Evolutionary conservation across 257 asterid genomes (phyloP).

Genomic region (Nicotiana otophora): DNA sequence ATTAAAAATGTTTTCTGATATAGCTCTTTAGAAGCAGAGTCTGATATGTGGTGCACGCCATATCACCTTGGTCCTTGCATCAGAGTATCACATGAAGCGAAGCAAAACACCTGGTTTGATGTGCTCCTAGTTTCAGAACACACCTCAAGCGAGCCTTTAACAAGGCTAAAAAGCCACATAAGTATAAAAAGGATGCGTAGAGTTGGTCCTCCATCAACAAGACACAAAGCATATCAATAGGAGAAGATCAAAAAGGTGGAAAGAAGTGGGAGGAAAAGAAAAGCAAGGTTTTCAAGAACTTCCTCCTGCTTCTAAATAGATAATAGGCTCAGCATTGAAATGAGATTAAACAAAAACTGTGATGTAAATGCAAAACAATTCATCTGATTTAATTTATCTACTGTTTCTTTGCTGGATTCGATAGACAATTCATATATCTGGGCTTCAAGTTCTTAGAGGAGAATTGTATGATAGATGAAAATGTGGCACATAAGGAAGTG

Average conservation of each 20-base stretch:
- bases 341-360: background rate
- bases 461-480: background rate
- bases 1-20: background rate
- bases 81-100: background rate
- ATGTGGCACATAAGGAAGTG: background rate
- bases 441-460: background rate
- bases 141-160: background rate
- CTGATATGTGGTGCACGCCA: background rate
- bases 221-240: background rate
- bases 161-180: background rate
- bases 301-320: background rate
- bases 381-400: background rate
- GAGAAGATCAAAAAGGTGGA: background rate
- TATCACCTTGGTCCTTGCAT: background rate
- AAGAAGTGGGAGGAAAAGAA: background rate
- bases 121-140: background rate
- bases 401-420: background rate
- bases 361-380: background rate
- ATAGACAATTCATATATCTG: background rate
- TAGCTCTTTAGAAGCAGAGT: background rate
- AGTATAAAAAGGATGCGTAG: background rate
- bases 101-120: background rate
- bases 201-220: background rate
- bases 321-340: background rate
- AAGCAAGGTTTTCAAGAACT: background rate